Evolutionary conservation across 1,139 yeast species (phyloP).

Genomic region (Sporopachydermia cereana): DNA sequence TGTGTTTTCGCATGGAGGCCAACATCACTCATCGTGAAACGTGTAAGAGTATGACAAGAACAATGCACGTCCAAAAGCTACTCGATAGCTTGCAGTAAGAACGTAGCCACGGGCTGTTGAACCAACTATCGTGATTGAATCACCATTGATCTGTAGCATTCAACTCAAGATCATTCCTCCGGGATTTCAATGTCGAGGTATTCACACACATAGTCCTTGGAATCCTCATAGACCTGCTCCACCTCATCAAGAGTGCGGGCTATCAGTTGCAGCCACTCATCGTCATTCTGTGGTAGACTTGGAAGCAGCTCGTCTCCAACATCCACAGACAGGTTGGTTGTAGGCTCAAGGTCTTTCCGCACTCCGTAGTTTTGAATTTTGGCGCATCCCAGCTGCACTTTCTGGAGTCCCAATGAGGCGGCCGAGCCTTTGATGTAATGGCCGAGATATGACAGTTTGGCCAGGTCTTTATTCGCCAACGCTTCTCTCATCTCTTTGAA

Average conservation of each 20-base stretch:
- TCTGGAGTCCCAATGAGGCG: constrained; percentile 79
- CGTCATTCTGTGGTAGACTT: neutral
- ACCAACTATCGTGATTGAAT: too few relatives aligned
- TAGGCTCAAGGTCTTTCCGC: constrained; percentile 27
- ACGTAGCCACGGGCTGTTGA: too few relatives aligned
- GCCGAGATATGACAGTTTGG: constrained; percentile 61
- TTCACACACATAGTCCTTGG: constrained; percentile 4
- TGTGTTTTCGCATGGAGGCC: too few relatives aligned
- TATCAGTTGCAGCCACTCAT: neutral
- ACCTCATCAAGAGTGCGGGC: neutral
- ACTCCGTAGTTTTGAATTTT: constrained; percentile 84
- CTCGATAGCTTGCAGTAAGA: too few relatives aligned
- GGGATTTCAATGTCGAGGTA: neutral
- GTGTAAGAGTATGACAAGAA: too few relatives aligned
- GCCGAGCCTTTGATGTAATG: constrained; percentile 94
- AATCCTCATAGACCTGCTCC: neutral
- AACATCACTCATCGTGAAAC: too few relatives aligned
- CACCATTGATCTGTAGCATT: too few relatives aligned
- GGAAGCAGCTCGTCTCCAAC: neutral
- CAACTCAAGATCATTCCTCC: too few relatives aligned
- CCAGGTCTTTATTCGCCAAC: constrained; percentile 37
- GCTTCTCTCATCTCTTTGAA: constrained; percentile 59
- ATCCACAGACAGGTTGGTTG: constrained; percentile 1
- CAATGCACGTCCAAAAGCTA: too few relatives aligned
- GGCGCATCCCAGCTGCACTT: constrained; percentile 81